Conservation (phyloP, 1,284 basidiomycete species). For the Moesziomyces globuligerus region DNA sequence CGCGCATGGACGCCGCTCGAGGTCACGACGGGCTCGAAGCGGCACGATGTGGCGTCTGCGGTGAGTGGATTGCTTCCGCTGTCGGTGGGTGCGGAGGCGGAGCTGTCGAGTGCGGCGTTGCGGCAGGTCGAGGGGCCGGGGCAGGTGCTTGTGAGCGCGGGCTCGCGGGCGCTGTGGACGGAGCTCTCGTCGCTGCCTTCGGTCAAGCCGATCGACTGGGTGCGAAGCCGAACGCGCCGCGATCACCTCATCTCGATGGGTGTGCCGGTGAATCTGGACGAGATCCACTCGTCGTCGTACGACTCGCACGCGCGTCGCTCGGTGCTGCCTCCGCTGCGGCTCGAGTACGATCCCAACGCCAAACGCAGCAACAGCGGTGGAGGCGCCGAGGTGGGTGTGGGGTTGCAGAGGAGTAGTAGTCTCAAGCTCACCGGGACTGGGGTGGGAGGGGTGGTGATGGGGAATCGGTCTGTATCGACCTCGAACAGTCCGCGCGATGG, state of each 20-base stretch:
- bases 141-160: constrained; percentile 49
- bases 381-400: no score
- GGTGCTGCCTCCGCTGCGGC: constrained; percentile 54
- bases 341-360: constrained; percentile 43
- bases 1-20: constrained; percentile 26
- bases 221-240: constrained; percentile 57
- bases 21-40: constrained; percentile 25
- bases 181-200: constrained; percentile 35
- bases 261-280: constrained; percentile 64
- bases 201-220: constrained; percentile 59
- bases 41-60: constrained; percentile 16
- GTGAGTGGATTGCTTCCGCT: constrained; percentile 29
- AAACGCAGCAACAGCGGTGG: constrained; percentile 5
- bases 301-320: constrained; percentile 23
- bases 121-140: constrained; percentile 54
- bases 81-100: constrained; percentile 25
- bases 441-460: constrained; percentile 7
- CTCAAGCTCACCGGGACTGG: constrained; percentile 11
- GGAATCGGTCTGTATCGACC: constrained; percentile 28
- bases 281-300: constrained; percentile 50
- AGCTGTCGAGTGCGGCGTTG: constrained; percentile 26
- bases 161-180: constrained; percentile 38
- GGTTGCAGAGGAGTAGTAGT: constrained; percentile 29
- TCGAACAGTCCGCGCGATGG: constrained; percentile 46
- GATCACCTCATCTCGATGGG: constrained; percentile 63